Conservation (phyloP, 257 asterid genomes). For the Verbena officinalis region DNA sequence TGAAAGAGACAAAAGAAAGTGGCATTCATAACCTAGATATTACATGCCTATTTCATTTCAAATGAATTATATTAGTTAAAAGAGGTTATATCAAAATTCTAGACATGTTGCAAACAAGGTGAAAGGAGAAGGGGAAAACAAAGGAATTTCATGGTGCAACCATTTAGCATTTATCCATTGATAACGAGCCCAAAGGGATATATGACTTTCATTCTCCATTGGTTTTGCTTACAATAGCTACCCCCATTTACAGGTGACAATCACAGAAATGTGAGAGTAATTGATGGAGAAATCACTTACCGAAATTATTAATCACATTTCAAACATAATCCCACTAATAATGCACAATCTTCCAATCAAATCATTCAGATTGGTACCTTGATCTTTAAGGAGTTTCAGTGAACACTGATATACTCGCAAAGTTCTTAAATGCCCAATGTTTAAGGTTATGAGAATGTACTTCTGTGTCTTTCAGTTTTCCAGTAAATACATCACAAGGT, state of each 20-base stretch:
- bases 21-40: too few relatives aligned
- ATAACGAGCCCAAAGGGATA: background rate
- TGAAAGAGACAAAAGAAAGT: background rate
- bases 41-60: too few relatives aligned
- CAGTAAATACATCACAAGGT: background rate
- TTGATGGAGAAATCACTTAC: background rate
- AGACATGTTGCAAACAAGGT: background rate
- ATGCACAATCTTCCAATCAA: background rate
- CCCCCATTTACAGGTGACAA: background rate
- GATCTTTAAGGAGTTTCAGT: background rate
- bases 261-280: background rate
- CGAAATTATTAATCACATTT: background rate
- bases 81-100: background rate
- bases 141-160: background rate
- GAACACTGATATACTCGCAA: background rate
- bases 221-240: background rate
- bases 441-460: conserved; percentile 7
- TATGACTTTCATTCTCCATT: background rate
- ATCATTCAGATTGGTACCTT: background rate
- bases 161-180: background rate
- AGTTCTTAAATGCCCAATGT: background rate
- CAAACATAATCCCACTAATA: background rate
- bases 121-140: background rate
- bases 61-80: too few relatives aligned
- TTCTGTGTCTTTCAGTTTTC: background rate